Conservation (phyloP, 306 rosid genomes). For the Cucumis melo region DNA sequence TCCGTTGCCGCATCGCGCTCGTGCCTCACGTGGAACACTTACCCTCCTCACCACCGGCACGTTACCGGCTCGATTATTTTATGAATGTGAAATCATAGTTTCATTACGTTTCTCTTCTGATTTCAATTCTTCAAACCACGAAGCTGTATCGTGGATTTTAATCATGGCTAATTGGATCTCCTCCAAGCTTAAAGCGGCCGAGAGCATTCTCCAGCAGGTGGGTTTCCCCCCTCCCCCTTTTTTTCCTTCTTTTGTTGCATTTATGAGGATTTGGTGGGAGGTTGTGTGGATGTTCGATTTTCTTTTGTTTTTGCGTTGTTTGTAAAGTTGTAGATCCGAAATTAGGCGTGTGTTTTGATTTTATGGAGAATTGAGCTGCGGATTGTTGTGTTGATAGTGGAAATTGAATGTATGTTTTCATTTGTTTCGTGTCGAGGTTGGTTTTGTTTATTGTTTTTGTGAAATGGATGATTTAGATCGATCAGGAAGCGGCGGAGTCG, state of each 20-base stretch:
- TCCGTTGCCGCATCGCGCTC: too few relatives aligned
- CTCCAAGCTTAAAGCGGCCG: slow-evolving; percentile 93
- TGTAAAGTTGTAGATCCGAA: neutral
- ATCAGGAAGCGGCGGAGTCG: slow-evolving; percentile 96
- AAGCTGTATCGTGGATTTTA: slow-evolving; percentile 8
- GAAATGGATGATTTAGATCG: slow-evolving; percentile 54
- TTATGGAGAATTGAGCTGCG: neutral
- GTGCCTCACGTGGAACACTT: too few relatives aligned
- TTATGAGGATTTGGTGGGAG: neutral
- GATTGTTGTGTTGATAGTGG: neutral
- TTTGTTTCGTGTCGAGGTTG: neutral
- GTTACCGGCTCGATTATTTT: neutral
- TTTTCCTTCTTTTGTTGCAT: neutral
- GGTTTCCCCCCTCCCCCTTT: neutral
- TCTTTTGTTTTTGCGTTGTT: neutral
- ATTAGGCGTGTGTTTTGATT: neutral
- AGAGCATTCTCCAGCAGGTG: slow-evolving; percentile 89
- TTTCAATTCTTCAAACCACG: neutral
- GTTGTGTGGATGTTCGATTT: neutral
- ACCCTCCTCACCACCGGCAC: too few relatives aligned
- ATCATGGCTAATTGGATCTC: slow-evolving; percentile 96
- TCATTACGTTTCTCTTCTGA: neutral
- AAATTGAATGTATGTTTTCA: neutral
- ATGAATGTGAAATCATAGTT: neutral
- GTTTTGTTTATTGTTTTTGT: slow-evolving; percentile 1